Base-by-base conservation (phyloP, 78 protist genomes). In the Guillardia theta region DNA sequence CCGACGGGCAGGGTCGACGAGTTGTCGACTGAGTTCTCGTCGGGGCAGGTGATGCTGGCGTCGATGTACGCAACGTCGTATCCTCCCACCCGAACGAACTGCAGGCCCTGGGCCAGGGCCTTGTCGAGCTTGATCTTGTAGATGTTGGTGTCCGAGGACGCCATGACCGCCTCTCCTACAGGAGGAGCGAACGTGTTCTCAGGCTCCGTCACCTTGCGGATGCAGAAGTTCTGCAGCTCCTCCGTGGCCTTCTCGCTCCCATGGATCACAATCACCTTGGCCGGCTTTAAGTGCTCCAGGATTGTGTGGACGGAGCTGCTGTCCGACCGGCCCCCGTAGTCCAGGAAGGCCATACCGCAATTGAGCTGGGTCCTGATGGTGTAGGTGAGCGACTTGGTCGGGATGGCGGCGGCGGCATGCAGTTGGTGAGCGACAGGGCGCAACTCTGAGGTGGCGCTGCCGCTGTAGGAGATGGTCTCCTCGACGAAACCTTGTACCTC, bases 141-240 rank as follows among this genome's bases (percentile, higher is more conserved):
- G 41, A 70, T 70, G 41, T 70, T 70, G 83, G 83, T 70, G 41
- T 70, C 83, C 1, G 83, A 70, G 1, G 83, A 70, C 5, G 83
- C 83, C 8, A 22, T 36, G 36, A 70, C 83, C 8, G 83, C 83
- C 83, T 70, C 83, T 0, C 83, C 83, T 12, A 70, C 83, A 12
- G 9, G 83, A 24, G 83, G 83, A 22, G 83, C 83, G 83, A 70
- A 33, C 9, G 83, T 70, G 83, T 70, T 70, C 46, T 70, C 83
- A 24, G 83, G 83, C 83, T 70, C 83, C 41, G 83, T 70, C 46
- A 70, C 83, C 83, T 70, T 70, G 27, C 22, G 9, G 41, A 70
- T 24, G 83, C 83, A 70, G 41, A 70, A 70, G 22, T 24, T 33
- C 45, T 43, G 83, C 45, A 70, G 83, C 83, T 58, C 70, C 70